Percentiles rank a stretch among this genome's conserved stretches.
These are phyloP conservation scores for Nemania diffusa DNA, from an alignment of 2,329 filamentous ascomycete genomes.

Conservation along the genomic window DNA sequence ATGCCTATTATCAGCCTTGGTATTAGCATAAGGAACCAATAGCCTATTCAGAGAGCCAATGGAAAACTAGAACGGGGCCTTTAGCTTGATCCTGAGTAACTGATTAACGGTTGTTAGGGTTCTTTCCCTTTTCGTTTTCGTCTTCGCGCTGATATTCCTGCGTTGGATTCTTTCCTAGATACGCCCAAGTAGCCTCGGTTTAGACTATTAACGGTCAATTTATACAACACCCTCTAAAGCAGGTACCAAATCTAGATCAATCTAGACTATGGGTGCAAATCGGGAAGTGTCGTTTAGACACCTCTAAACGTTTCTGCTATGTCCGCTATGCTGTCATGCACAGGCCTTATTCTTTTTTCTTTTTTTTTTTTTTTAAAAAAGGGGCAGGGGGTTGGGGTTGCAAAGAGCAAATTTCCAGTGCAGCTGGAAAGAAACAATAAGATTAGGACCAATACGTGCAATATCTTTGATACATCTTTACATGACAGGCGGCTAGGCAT, in stretches of 20 bases:
- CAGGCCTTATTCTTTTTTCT: not conserved
- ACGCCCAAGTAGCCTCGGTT: too few species aligned
- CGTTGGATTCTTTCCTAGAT: not conserved
- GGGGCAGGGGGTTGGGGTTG: too few species aligned
- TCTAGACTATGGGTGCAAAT: not conserved
- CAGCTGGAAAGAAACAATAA: not conserved
- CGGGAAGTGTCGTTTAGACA: not conserved
- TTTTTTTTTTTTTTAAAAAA: not conserved
- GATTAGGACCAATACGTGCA: conserved; percentile 13
- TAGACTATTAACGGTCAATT: not conserved
- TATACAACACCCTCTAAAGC: conserved; percentile 1
- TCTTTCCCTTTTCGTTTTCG: not conserved
- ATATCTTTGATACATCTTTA: conserved; percentile 29
- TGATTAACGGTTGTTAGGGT: not conserved
- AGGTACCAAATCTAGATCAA: conserved; percentile 15
- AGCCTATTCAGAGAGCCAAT: conserved; percentile 18
- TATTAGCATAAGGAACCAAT: not conserved
- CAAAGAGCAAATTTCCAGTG: not conserved
- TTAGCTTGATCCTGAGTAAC: not conserved
- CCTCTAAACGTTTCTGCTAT: not conserved
- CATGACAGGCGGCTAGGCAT: conserved; percentile 20
- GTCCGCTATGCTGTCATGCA: not conserved
- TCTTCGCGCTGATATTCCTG: not conserved
- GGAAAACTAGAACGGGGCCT: not conserved
- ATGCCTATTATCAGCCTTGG: not conserved